Evolutionary conservation across 2,329 filamentous ascomycete genomes (phyloP).

Genomic region (Aspergillus fumigatus): DNA sequence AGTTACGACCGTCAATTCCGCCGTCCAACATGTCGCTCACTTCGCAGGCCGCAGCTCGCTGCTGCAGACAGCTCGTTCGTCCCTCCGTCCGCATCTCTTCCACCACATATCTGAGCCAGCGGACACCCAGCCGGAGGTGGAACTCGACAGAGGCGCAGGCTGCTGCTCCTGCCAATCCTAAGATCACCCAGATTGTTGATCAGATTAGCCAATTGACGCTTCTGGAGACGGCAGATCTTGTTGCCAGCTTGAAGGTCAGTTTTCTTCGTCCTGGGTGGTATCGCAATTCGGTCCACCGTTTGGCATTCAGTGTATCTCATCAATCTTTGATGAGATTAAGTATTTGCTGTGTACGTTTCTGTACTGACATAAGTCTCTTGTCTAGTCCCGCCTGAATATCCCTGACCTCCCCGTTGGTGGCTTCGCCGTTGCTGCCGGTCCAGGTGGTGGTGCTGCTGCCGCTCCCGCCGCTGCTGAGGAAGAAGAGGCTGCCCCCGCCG

Average conservation of each 20-base stretch:
- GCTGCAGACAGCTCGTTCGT: constrained; percentile 41
- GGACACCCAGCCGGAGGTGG: constrained; percentile 64
- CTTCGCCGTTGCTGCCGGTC: constrained; percentile 68
- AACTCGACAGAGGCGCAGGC: constrained; percentile 69
- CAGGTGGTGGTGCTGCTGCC: constrained; percentile 53
- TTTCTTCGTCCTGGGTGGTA: constrained; percentile 1
- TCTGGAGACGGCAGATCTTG: constrained; percentile 93
- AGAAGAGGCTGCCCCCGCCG: constrained; percentile 81
- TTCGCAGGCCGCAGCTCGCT: constrained; percentile 38
- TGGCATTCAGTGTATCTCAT: not conserved
- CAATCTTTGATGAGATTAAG: not conserved
- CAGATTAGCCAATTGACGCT: constrained; percentile 98
- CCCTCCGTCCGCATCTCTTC: constrained; percentile 38
- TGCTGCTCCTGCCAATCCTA: constrained; percentile 66
- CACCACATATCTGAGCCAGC: constrained; percentile 36
- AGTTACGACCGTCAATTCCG: constrained; percentile 9
- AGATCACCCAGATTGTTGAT: constrained; percentile 92
- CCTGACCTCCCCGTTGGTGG: constrained; percentile 94
- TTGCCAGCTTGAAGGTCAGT: constrained; percentile 86
- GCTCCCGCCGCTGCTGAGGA: constrained; percentile 64
- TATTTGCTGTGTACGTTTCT: not conserved
- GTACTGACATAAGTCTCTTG: constrained; percentile 1
- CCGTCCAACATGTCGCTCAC: constrained; percentile 36
- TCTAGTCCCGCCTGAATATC: constrained; percentile 87
- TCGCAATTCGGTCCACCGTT: not conserved